Percentiles rank a stretch among this genome's conserved stretches.
phyloP scores from a whole-genome alignment of 108 stramenopile species.

The Conticribra weissflogii region DNA sequence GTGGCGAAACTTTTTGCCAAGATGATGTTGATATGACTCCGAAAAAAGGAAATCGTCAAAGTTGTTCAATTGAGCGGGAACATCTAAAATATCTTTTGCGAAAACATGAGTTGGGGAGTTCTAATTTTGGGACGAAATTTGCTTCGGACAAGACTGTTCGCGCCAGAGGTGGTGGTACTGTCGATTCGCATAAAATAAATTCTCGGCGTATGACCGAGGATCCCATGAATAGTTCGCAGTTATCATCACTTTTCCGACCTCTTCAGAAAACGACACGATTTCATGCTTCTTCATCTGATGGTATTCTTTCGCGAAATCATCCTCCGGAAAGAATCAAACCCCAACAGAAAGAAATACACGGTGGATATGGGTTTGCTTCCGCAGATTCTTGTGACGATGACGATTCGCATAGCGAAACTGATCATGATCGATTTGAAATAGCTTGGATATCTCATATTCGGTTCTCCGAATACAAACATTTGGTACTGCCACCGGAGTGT shows the following conservation, averaged over 20 bases:
- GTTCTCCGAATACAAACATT: slow-evolving; percentile 49
- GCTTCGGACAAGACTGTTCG: slow-evolving; percentile 7
- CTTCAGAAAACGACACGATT: neutral
- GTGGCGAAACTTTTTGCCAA: no score
- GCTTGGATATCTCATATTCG: slow-evolving; percentile 59
- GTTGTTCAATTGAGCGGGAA: neutral
- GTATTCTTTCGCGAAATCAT: neutral
- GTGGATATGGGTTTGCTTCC: neutral
- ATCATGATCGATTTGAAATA: slow-evolving; percentile 74
- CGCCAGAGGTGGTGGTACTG: slow-evolving; percentile 8
- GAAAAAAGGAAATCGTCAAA: no score
- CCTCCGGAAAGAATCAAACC: slow-evolving; percentile 1
- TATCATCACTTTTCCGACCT: slow-evolving; percentile 2
- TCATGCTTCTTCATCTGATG: slow-evolving; percentile 15
- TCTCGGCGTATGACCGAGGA: neutral
- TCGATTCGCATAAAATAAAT: no score
- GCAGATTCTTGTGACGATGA: slow-evolving; percentile 19
- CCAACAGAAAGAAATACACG: slow-evolving; percentile 3
- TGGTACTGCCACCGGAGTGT: slow-evolving; percentile 77
- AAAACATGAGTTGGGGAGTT: neutral
- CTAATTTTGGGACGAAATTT: neutral
- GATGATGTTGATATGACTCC: no score
- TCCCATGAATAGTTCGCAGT: neutral
- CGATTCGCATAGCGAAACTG: slow-evolving; percentile 37
- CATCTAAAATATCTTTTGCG: neutral